Conservation (phyloP, 1,284 basidiomycete genomes). For the Heimioporus retisporus region DNA sequence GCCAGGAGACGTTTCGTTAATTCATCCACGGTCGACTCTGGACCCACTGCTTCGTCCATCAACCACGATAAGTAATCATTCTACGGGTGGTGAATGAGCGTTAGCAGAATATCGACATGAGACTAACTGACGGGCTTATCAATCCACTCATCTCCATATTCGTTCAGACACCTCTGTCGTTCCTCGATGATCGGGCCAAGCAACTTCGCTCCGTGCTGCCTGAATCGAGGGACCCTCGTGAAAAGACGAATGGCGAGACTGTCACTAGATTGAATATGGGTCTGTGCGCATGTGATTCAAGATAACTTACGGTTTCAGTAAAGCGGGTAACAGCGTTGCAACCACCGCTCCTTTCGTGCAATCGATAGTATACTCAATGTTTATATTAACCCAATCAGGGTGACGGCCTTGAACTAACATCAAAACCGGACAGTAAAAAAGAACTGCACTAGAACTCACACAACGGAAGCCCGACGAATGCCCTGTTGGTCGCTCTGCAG, state of each 20-base stretch:
- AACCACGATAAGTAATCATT: slow-evolving; percentile 59
- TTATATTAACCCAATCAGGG: slow-evolving; percentile 49
- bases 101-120: background rate
- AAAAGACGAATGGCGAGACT: slow-evolving; percentile 12
- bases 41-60: slow-evolving; percentile 49
- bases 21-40: slow-evolving; percentile 39
- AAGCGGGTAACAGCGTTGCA: slow-evolving; percentile 48
- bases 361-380: slow-evolving; percentile 44
- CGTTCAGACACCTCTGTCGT: slow-evolving; percentile 40
- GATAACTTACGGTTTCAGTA: slow-evolving; percentile 47
- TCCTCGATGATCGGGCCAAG: slow-evolving; percentile 50
- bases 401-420: slow-evolving; percentile 25
- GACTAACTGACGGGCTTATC: slow-evolving; percentile 47
- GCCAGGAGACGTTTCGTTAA: slow-evolving; percentile 46
- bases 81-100: slow-evolving; percentile 29
- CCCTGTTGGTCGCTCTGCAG: slow-evolving; percentile 47
- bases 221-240: slow-evolving; percentile 1
- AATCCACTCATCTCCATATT: slow-evolving; percentile 48
- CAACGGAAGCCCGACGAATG: slow-evolving; percentile 51
- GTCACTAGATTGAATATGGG: background rate
- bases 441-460: background rate
- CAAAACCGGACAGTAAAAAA: background rate
- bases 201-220: slow-evolving; percentile 30
- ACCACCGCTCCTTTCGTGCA: slow-evolving; percentile 38
- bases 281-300: too few species aligned